Percentiles rank a stretch among this genome's conserved stretches.
These are phyloP conservation scores for Rhododendron ovatum DNA, from an alignment of 148 eudicot genomes.

Conservation along the genomic window DNA sequence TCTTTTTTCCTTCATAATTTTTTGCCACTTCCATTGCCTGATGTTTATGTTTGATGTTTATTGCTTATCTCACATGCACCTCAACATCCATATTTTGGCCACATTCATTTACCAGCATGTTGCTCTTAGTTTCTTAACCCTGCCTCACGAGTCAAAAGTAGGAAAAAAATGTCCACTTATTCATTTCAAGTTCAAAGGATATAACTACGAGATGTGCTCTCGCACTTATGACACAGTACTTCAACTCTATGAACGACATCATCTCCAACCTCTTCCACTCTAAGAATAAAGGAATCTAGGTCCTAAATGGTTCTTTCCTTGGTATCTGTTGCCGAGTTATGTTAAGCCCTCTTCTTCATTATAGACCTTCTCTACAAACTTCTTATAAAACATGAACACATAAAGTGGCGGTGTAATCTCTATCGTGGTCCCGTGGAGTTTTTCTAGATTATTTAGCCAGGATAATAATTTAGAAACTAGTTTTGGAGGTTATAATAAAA, in stretches of 20 bases:
- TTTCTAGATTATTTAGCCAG: neutral
- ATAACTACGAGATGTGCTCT: neutral
- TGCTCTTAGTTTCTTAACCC: neutral
- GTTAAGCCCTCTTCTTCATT: neutral
- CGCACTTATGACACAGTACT: neutral
- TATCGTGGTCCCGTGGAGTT: neutral
- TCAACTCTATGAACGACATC: neutral
- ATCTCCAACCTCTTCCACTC: slow-evolving; percentile 3
- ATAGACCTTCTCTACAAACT: neutral
- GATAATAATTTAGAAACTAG: neutral
- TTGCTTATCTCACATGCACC: neutral
- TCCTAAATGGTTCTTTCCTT: neutral
- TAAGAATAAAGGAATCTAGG: neutral
- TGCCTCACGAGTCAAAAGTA: neutral
- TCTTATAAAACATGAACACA: neutral
- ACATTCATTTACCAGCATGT: neutral
- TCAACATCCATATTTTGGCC: neutral
- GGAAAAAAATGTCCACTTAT: neutral
- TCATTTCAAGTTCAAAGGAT: neutral
- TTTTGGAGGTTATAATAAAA: neutral
- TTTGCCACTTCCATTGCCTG: neutral
- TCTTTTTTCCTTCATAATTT: neutral
- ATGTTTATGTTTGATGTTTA: neutral
- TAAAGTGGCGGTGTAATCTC: no score
- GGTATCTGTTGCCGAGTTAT: neutral